phyloP scores from a whole-genome alignment of 805 yeast species.

The Wickerhamomyces queroliae region DNA sequence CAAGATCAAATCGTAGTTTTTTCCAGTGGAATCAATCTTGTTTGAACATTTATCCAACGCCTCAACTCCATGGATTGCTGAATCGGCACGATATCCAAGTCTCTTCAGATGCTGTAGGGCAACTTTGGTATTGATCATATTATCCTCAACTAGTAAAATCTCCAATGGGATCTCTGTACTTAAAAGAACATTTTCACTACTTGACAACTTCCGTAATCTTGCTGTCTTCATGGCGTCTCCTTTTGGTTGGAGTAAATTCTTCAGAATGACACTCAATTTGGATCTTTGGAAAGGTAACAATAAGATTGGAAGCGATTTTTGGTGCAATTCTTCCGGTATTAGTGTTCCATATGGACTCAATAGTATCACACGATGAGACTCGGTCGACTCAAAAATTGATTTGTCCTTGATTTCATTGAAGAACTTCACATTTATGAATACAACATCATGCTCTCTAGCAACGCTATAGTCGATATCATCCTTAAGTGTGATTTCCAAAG shows the following conservation, averaged over 20 bases:
- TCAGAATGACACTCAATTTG: constrained; percentile 5
- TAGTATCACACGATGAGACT: constrained; percentile 3
- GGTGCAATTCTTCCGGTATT: constrained; percentile 3
- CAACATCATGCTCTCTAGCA: constrained; percentile 3
- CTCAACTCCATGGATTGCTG: constrained; percentile 85
- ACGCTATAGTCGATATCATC: background rate
- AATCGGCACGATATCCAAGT: constrained; percentile 45
- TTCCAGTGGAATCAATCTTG: constrained; percentile 37
- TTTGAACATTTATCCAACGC: constrained; percentile 88
- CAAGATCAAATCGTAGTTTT: constrained; percentile 81
- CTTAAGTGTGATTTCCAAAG: constrained; percentile 4
- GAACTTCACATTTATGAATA: constrained; percentile 7
- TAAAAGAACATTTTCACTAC: background rate
- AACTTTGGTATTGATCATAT: constrained; percentile 68
- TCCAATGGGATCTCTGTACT: constrained; percentile 30
- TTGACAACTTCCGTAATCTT: background rate
- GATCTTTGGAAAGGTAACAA: constrained; percentile 13
- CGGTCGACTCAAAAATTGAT: background rate
- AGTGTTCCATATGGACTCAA: constrained; percentile 11
- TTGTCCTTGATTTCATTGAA: constrained; percentile 4
- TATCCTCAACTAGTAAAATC: constrained; percentile 91
- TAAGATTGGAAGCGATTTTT: constrained; percentile 7
- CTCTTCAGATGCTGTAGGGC: constrained; percentile 67
- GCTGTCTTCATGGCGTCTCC: background rate
- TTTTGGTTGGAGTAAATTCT: background rate